Conservation (phyloP, 2,329 filamentous ascomycete species). For the Fusarium papillatum region DNA sequence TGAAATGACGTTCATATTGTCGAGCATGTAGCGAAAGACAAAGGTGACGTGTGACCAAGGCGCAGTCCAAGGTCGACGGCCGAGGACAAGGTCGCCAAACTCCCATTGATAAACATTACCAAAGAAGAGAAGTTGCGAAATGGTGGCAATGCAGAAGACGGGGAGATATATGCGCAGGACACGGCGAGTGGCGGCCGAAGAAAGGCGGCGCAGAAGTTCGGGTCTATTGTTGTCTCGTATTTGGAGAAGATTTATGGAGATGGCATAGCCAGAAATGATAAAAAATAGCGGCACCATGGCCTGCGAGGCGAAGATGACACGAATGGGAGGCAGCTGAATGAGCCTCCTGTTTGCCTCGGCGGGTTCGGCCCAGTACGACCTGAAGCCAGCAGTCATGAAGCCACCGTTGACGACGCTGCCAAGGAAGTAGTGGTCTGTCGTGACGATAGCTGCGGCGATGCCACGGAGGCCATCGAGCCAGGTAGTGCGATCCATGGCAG, state of each 20-base stretch:
- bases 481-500: constrained; percentile 16
- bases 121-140: constrained; percentile 23
- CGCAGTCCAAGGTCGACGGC: constrained; percentile 20
- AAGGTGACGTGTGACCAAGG: constrained; percentile 22
- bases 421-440: constrained; percentile 26
- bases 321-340: constrained; percentile 25
- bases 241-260: constrained; percentile 19
- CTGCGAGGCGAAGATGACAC: constrained; percentile 19
- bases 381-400: constrained; percentile 5
- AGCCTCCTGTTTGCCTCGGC: constrained; percentile 23
- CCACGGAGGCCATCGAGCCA: constrained; percentile 28
- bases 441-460: constrained; percentile 24
- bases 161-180: constrained; percentile 27
- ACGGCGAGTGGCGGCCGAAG: constrained; percentile 23
- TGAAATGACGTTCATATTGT: constrained; percentile 17
- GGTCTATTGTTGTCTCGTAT: constrained; percentile 14
- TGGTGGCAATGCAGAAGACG: constrained; percentile 19
- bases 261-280: constrained; percentile 25
- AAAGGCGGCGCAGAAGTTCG: constrained; percentile 14
- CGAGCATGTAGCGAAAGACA: constrained; percentile 28
- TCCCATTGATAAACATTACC: constrained; percentile 18
- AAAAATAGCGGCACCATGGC: constrained; percentile 25
- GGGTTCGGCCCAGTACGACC: constrained; percentile 24
- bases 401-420: constrained; percentile 17
- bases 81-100: constrained; percentile 21